Percentiles rank a stretch among this genome's conserved stretches.
Conservation (phyloP, 805 yeast genomes). For the Kodamaea kakaduensis region DNA sequence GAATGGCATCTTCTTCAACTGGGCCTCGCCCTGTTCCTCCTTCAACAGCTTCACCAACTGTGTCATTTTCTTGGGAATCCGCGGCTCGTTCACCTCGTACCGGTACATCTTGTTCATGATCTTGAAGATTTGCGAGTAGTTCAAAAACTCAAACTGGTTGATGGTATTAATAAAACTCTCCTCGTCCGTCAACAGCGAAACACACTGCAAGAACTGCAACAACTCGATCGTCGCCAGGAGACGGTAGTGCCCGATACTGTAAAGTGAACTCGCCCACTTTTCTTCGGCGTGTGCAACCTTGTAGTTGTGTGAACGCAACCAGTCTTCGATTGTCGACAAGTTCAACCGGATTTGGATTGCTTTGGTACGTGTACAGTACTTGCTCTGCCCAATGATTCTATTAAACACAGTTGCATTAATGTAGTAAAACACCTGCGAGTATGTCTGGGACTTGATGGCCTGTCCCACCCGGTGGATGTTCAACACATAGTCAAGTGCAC, state of each 20-base stretch:
- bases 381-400: constrained; percentile 60
- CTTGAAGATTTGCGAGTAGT: constrained; percentile 66
- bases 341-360: constrained; percentile 91
- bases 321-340: constrained; percentile 82
- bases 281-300: constrained; percentile 18
- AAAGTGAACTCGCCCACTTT: constrained; percentile 41
- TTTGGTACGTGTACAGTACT: constrained; percentile 69
- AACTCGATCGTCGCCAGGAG: constrained; percentile 72
- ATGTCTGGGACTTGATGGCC: constrained; percentile 69
- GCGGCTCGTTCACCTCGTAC: constrained; percentile 77
- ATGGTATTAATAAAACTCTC: constrained; percentile 57
- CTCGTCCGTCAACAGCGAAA: constrained; percentile 64
- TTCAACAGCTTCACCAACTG: constrained; percentile 29
- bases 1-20: constrained; percentile 22
- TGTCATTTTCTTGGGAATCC: constrained; percentile 44
- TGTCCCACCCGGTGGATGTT: constrained; percentile 80
- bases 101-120: constrained; percentile 66
- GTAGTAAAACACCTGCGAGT: constrained; percentile 77
- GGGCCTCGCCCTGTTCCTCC: constrained; percentile 37
- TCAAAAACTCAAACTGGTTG: constrained; percentile 51
- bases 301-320: constrained; percentile 74
- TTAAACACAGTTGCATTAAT: constrained; percentile 71
- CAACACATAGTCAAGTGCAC: constrained; percentile 82
- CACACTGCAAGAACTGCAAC: constrained; percentile 86
- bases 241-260: constrained; percentile 60